These are phyloP conservation scores for Clonostachys rosea DNA, from an alignment of 2,329 filamentous ascomycete genomes.

Conservation along the genomic window DNA sequence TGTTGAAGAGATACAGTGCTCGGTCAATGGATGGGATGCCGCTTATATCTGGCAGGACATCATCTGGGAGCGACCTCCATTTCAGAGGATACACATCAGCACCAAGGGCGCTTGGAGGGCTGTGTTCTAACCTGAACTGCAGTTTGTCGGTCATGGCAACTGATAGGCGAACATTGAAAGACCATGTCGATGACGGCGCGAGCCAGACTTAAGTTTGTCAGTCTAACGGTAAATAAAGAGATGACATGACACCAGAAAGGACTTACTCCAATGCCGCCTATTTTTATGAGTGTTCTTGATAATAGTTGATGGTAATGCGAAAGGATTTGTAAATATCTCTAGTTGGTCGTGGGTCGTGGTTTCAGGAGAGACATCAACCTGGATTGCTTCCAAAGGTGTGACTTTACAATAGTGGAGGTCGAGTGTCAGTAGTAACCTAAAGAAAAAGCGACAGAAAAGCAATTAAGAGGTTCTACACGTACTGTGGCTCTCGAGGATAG, in stretches of 20 bases:
- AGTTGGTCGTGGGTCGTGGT: background rate
- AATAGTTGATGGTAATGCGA: slow-evolving; percentile 16
- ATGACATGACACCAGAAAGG: background rate
- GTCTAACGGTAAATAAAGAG: background rate
- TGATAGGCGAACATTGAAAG: slow-evolving; percentile 22
- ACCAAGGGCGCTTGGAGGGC: slow-evolving; percentile 12
- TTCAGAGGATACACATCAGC: slow-evolving; percentile 19
- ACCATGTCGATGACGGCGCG: slow-evolving; percentile 24
- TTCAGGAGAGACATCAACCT: background rate
- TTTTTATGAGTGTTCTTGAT: slow-evolving; percentile 20
- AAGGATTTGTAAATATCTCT: slow-evolving; percentile 21
- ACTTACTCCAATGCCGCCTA: slow-evolving; percentile 27
- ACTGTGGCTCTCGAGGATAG: no score
- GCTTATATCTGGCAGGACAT: slow-evolving; percentile 18
- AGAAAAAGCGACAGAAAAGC: no score
- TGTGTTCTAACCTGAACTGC: slow-evolving; percentile 10
- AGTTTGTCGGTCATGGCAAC: slow-evolving; percentile 22
- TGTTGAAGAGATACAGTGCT: slow-evolving; percentile 22
- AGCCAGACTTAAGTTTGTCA: slow-evolving; percentile 14
- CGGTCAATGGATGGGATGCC: slow-evolving; percentile 25
- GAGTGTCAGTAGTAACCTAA: background rate
- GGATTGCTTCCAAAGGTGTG: background rate
- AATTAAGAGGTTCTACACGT: no score
- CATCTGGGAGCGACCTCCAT: slow-evolving; percentile 8
- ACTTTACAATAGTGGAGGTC: slow-evolving; percentile 5